Conservation (phyloP, 1,284 basidiomycete species). For the Ustilago shanxiensis region DNA sequence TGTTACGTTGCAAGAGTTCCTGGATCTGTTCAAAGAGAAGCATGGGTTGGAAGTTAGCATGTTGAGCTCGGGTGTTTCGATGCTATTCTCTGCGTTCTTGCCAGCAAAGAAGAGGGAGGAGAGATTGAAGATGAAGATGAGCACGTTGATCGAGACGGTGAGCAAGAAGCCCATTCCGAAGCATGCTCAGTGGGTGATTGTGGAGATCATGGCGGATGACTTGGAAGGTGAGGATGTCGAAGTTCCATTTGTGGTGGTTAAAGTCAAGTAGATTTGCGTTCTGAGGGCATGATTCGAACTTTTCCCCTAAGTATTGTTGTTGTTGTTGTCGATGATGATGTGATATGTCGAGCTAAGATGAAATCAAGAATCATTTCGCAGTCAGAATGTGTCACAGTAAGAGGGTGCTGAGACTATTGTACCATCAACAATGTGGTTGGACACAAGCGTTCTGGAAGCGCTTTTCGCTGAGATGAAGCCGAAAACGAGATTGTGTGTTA, state of each 20-base stretch:
- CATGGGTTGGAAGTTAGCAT: slow-evolving; percentile 92
- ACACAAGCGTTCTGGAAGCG: no score
- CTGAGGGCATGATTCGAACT: no score
- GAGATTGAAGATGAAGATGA: slow-evolving; percentile 75
- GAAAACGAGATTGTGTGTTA: not conserved
- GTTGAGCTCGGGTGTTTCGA: slow-evolving; percentile 96
- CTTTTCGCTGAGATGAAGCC: no score
- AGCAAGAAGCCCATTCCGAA: slow-evolving; percentile 72
- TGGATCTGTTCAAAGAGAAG: slow-evolving; percentile 85
- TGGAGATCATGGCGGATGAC: slow-evolving; percentile 94
- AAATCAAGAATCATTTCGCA: not conserved
- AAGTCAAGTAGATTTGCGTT: slow-evolving; percentile 55
- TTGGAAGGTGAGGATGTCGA: slow-evolving; percentile 81
- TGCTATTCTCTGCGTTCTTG: slow-evolving; percentile 84
- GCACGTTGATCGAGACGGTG: slow-evolving; percentile 89
- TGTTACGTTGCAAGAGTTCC: slow-evolving; percentile 87
- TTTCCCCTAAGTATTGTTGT: no score
- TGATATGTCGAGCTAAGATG: no score
- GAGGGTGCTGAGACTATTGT: no score
- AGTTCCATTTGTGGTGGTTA: slow-evolving; percentile 68
- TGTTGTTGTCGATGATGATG: no score
- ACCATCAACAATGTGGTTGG: no score
- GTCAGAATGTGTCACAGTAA: no score
- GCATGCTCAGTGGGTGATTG: slow-evolving; percentile 80
- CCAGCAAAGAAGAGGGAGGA: slow-evolving; percentile 66